Base-by-base conservation (phyloP, 345 rosid genomes). In the Odontarrhena argentea region DNA sequence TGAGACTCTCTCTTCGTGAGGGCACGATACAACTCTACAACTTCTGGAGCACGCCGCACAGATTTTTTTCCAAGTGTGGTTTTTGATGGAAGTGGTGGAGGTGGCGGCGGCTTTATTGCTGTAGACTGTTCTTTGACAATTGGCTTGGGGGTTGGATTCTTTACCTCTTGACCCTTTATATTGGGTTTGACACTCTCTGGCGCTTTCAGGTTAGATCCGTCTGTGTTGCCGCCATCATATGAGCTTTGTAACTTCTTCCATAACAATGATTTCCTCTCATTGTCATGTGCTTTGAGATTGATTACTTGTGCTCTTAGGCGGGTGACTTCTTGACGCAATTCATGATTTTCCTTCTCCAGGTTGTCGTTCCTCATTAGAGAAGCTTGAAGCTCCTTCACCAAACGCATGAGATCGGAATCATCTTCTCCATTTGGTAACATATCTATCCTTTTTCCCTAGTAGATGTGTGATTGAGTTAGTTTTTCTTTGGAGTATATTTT, bases 171-270 rank as follows among this genome's bases (percentile, higher is more conserved):
- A 65, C 43, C 44, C 71, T 76, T 77, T 25, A 73, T 85, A 3
- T 59, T 55, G 18, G 51, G 57, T 70, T 86, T 79, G 45, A 63
- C 70, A 72, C 66, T 66, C 30, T 78, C 83, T 47, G 77, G 25
- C 10, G 71, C 74, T 69, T 83, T 91, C 83, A 75, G 78, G 36
- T 38, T 81, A 59, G 81, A 56, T 6, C 55, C 68, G 7, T 78
- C 79, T 30, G 62, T 25, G 73, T 79, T 67, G 58, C 55, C 38
- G 22, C 52, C 63, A 11, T 87, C 91, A 18, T 69, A 75, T 40
- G 88, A 63, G 71, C 70, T 86, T 73, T 93, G 96, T 56, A 90
- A 69, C 80, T 90, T 90, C 86, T 93, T 90, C 98, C 97, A 88
- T 9, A 88, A 87, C 77, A 83, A 69, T 47, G 94, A 79, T 80